These are phyloP conservation scores for Kuraishia ogatae DNA, from an alignment of 805 yeast genomes.

Conservation along the genomic window DNA sequence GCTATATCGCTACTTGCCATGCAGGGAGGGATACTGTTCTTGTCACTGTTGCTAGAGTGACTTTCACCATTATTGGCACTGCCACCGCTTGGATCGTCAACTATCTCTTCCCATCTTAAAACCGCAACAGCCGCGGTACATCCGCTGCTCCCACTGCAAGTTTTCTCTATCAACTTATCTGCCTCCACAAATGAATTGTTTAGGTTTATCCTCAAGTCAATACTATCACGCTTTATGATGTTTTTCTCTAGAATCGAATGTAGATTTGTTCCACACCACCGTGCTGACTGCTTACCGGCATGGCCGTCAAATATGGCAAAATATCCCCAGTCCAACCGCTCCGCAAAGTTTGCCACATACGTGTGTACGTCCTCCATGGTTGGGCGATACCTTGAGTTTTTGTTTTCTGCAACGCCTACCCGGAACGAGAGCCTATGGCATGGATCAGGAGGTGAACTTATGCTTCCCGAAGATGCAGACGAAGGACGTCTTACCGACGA, in stretches of 20 bases:
- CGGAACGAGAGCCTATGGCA: slow-evolving; percentile 56
- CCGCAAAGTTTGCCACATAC: slow-evolving; percentile 88
- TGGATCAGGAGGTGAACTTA: slow-evolving; percentile 22
- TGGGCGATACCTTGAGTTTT: slow-evolving; percentile 69
- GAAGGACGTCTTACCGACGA: neutral
- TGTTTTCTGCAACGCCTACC: slow-evolving; percentile 91
- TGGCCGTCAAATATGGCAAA: slow-evolving; percentile 97
- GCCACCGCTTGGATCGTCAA: slow-evolving; percentile 10
- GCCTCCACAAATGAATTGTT: slow-evolving; percentile 66
- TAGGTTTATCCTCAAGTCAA: slow-evolving; percentile 57
- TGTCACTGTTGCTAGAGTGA: neutral
- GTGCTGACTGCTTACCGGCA: slow-evolving; percentile 88
- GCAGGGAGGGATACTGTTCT: neutral
- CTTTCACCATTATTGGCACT: neutral
- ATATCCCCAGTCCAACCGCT: slow-evolving; percentile 84
- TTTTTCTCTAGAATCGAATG: slow-evolving; percentile 61
- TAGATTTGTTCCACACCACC: slow-evolving; percentile 87
- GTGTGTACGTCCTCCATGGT: slow-evolving; percentile 97
- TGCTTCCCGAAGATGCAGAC: neutral
- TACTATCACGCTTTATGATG: slow-evolving; percentile 36
- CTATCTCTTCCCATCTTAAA: slow-evolving; percentile 63
- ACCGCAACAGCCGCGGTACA: slow-evolving; percentile 95
- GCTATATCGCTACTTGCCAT: no score
- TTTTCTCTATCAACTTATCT: slow-evolving; percentile 56
- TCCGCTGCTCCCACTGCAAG: slow-evolving; percentile 70